Percentiles rank a stretch among this genome's conserved stretches.
These are phyloP conservation scores for Naganishia vishniacii DNA, from an alignment of 768 basidiomycete species.

Conservation along the genomic window DNA sequence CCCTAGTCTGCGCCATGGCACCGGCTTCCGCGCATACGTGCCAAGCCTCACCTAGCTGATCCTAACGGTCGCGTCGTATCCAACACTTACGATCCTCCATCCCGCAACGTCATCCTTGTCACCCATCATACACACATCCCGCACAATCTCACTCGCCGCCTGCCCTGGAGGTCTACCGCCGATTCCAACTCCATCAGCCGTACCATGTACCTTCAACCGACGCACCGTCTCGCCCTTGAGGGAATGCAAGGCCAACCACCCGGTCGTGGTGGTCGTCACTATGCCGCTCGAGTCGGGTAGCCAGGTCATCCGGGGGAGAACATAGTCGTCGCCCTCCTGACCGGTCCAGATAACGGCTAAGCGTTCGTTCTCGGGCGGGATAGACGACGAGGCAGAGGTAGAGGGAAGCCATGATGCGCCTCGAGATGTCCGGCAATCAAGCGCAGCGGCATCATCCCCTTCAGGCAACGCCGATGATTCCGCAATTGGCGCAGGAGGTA, in stretches of 20 bases:
- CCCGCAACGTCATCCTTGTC: constrained; percentile 16
- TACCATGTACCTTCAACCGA: constrained; percentile 38
- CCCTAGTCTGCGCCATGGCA: no score
- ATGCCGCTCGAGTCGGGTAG: constrained; percentile 44
- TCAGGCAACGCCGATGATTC: background rate
- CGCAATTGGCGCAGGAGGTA: constrained; percentile 25
- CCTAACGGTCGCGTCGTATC: constrained; percentile 43
- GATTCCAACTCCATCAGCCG: background rate
- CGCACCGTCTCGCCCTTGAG: constrained; percentile 35
- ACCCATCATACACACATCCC: constrained; percentile 33
- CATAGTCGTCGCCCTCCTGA: constrained; percentile 40
- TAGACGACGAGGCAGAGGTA: constrained; percentile 15
- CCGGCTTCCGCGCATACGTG: no score
- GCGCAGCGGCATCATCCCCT: background rate
- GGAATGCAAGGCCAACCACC: constrained; percentile 39
- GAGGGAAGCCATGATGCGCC: background rate
- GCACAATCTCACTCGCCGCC: constrained; percentile 38
- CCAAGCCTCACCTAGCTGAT: constrained; percentile 29
- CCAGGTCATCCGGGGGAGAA: constrained; percentile 46
- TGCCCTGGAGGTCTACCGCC: constrained; percentile 33
- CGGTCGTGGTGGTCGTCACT: constrained; percentile 43
- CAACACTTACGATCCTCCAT: constrained; percentile 43
- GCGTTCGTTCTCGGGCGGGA: constrained; percentile 27
- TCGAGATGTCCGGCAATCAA: background rate
- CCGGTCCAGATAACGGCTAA: constrained; percentile 43